Evolutionary conservation across 495 filamentous ascomycete genomes (phyloP), one percentile per base, ranked within the genome.

Genomic region (Xylaria sp.): DNA sequence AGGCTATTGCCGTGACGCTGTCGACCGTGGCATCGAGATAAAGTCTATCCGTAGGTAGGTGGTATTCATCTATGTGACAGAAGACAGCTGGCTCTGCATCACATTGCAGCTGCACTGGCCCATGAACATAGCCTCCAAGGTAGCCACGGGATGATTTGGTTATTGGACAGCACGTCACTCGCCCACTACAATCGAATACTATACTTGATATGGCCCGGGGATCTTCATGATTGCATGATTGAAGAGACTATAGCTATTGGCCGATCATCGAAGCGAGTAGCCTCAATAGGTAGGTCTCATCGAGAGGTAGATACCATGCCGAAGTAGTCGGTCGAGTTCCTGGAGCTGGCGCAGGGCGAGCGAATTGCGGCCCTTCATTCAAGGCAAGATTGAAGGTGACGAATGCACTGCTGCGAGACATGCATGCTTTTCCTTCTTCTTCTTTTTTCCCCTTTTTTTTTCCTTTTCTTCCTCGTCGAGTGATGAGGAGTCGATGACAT

Each of bases 231-330:
- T 21, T 29, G 12, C 43, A 40, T 31, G 40, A 63, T 46, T 46
- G 6, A 24, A 17, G 21, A 46, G 41, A 26, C 41, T 43, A 59
- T 31, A 21, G 57, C 62, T n/a, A 55, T 55, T 67, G 48, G 64
- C 19, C n/a, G n/a, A 21, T 15, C 33, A 3, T 41, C 44, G 43
- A 37, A 24, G 26, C 31, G 44, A 37, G 62, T 66, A 37, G 26
- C 31, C 62, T 52, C 44, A 52, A 65, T 37, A 52, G 31, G 62
- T 65, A 65, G 62, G 62, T 50, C 29, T 50, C 62, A 50, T 35
- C 62, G 8, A 11, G 43, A 24, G 8, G 62, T n/a, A 50, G 8
- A 50, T 65, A 50, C 44, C 4, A 50, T 50, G 43, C 29, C 46
- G 53, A 17, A 33, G 19, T 31, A 26, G 14, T 29, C 9, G 33